Base-by-base conservation (phyloP, 352 stramenopile genomes). In the Phytophthora tentaculata region DNA sequence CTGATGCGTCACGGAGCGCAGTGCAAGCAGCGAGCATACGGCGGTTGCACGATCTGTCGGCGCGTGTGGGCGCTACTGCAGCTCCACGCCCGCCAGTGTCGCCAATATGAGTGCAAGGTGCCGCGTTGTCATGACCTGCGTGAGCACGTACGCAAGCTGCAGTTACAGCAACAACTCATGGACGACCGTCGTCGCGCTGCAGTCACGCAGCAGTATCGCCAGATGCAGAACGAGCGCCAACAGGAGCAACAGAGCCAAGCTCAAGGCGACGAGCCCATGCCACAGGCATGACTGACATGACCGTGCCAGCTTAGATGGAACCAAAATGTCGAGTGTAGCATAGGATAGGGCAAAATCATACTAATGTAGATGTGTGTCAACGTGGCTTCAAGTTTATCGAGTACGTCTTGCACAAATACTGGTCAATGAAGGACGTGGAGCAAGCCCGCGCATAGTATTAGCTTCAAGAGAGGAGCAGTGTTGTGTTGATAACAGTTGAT, bases 91-190 rank as follows among this genome's bases (percentile, higher is more conserved):
- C 88, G 97, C 13, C 95, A 99, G 76, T 99, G 97, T 69, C 97
- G 97, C 49, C 77, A 89, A 67, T 86, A 90, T 63, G 83, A 96
- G 61, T 99, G 97, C 80, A 93, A 94, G 60, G 96, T 99, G 62
- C 97, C 97, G 37, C 97, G 97, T 49, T 99, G 97, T 72, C 92
- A 98, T 76, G 96, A 98, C 47, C 89, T 99, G 59, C 86, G 96
- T 32, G 94, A 99, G 80, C 86, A 98, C 58, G 94, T 98, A 48
- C 87, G 97, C 57, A 97, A 98, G 76, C 78, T 99, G 50, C 93
- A 97, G 69, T 80, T 98, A 62, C 97, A 99, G 84, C 97, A 99
- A 83, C 94, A 98, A 79, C 92, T 97, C 54, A 99, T 99, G 94
- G 97, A 99, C 76, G 97, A 99, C 74, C 89, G 97, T 9, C 92